These are phyloP conservation scores for Suhomyces tanzawaensis DNA, from an alignment of 805 yeast genomes.

Conservation along the genomic window DNA sequence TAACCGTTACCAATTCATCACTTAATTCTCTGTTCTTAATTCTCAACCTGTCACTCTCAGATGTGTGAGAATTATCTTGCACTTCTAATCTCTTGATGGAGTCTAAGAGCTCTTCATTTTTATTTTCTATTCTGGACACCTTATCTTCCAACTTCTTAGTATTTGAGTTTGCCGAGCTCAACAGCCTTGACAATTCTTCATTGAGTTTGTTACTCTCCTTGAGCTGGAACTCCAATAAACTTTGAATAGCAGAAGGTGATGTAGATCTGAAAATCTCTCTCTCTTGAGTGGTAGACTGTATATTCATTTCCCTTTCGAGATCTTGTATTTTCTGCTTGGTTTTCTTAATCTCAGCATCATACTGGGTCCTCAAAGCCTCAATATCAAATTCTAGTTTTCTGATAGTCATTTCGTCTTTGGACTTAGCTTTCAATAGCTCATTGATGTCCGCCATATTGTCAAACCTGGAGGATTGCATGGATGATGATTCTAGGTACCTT, in stretches of 20 bases:
- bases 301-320: slow-evolving; percentile 11
- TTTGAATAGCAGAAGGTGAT: slow-evolving; percentile 17
- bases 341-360: slow-evolving; percentile 31
- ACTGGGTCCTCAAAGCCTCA: slow-evolving; percentile 31
- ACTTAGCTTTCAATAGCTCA: slow-evolving; percentile 32
- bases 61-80: neutral
- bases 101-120: slow-evolving; percentile 26
- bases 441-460: slow-evolving; percentile 21
- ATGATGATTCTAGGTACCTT: slow-evolving; percentile 8
- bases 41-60: slow-evolving; percentile 32
- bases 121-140: slow-evolving; percentile 18
- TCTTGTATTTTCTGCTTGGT: slow-evolving; percentile 29
- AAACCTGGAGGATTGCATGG: neutral
- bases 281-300: neutral
- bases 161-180: slow-evolving; percentile 18
- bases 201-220: slow-evolving; percentile 28
- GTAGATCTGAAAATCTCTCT: neutral
- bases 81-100: slow-evolving; percentile 1
- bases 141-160: slow-evolving; percentile 18
- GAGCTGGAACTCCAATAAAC: slow-evolving; percentile 32
- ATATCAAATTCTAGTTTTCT: slow-evolving; percentile 38
- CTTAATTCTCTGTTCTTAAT: slow-evolving; percentile 23
- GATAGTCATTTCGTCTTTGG: slow-evolving; percentile 37
- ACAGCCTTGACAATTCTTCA: slow-evolving; percentile 19
- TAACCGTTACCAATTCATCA: slow-evolving; percentile 29